These are phyloP conservation scores for Mytilinidion resinicola DNA, from an alignment of 495 filamentous ascomycete genomes.

Conservation along the genomic window DNA sequence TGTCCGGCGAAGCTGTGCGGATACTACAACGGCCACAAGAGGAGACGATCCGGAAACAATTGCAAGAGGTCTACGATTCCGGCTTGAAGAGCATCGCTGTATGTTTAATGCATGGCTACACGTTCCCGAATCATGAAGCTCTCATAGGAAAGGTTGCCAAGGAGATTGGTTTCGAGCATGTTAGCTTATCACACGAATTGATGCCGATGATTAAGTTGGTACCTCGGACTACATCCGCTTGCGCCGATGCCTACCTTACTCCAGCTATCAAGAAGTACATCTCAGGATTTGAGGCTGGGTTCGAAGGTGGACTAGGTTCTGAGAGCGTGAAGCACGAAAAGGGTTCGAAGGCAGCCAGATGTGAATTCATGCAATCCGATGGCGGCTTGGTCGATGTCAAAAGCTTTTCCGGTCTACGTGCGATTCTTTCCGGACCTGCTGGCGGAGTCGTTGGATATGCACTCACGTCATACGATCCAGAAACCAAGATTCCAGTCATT, in stretches of 20 bases:
- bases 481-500: constrained; percentile 84
- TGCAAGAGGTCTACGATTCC: constrained; percentile 53
- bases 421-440: constrained; percentile 74
- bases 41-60: constrained; percentile 44
- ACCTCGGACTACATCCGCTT: constrained; percentile 83
- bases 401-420: constrained; percentile 66
- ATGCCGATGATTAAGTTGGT: constrained; percentile 96
- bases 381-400: constrained; percentile 72
- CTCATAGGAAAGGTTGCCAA: constrained; percentile 60
- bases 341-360: constrained; percentile 55
- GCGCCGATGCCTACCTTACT: constrained; percentile 93
- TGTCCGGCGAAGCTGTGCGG: constrained; percentile 64
- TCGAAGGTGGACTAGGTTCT: constrained; percentile 62
- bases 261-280: constrained; percentile 96
- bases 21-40: constrained; percentile 56
- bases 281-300: constrained; percentile 72
- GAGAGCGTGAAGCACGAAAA: constrained; percentile 54
- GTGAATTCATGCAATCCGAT: constrained; percentile 86
- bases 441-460: constrained; percentile 84
- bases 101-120: constrained; percentile 76
- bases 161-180: constrained; percentile 69
- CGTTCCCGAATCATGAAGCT: constrained; percentile 68
- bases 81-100: constrained; percentile 69
- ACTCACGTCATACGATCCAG: constrained; percentile 80
- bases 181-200: constrained; percentile 66